Evolutionary conservation across 2,329 filamentous ascomycete species (phyloP).

Genomic region (Exophiala mesophila): DNA sequence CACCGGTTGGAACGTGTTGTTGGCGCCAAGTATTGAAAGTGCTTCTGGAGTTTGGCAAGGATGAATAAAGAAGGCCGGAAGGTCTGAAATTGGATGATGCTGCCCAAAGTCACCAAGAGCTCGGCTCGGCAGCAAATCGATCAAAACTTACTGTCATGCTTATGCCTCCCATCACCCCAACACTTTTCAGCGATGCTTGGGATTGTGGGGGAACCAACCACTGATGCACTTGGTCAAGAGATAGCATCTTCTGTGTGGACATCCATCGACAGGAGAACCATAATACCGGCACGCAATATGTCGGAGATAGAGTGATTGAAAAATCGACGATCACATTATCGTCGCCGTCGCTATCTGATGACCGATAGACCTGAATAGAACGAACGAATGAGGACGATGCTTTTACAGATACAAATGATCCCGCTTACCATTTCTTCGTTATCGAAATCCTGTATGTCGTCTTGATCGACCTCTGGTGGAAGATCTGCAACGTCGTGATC

Average conservation of each 20-base stretch:
- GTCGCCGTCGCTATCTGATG: background rate
- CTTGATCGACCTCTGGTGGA: background rate
- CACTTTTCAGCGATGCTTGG: conserved; percentile 55
- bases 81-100: conserved; percentile 76
- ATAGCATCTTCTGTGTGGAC: conserved; percentile 51
- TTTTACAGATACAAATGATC: too few species aligned
- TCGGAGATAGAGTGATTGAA: conserved; percentile 69
- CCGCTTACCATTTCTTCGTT: conserved; percentile 22
- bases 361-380: background rate
- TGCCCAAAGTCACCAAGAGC: conserved; percentile 37
- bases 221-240: conserved; percentile 65
- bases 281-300: conserved; percentile 68
- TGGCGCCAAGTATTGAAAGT: conserved; percentile 58
- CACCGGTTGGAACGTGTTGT: conserved; percentile 39
- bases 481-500: background rate
- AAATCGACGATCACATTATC: conserved; percentile 51
- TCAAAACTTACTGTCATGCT: conserved; percentile 68
- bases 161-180: conserved; percentile 66
- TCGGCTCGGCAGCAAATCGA: conserved; percentile 8
- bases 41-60: conserved; percentile 83
- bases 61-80: conserved; percentile 84
- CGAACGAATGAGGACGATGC: background rate
- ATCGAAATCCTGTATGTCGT: conserved; percentile 29
- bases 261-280: conserved; percentile 66
- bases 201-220: conserved; percentile 64